These are phyloP conservation scores for Dendrobium chrysotoxum DNA, from an alignment of 106 monocot genomes.

Conservation along the genomic window DNA sequence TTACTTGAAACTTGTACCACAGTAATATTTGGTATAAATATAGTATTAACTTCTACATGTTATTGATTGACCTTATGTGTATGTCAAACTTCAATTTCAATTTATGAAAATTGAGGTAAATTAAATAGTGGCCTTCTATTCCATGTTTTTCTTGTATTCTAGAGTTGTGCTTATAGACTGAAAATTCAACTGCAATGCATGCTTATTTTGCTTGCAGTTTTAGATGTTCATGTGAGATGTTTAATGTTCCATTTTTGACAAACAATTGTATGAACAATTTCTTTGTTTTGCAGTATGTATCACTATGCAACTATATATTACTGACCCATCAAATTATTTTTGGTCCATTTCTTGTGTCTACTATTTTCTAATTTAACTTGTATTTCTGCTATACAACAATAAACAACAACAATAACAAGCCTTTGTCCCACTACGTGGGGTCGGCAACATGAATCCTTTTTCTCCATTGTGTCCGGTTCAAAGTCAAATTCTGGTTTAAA, in stretches of 20 bases:
- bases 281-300: not conserved
- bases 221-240: not conserved
- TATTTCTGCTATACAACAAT: not conserved
- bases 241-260: not conserved
- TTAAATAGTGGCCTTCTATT: not conserved
- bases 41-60: not conserved
- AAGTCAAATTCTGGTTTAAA: too few species aligned
- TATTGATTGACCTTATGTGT: not conserved
- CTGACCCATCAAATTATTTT: not conserved
- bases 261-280: not conserved
- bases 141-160: too few species aligned
- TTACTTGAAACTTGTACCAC: not conserved
- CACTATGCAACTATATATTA: too few species aligned
- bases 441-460: too few species aligned
- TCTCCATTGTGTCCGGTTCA: too few species aligned
- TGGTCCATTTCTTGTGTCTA: not conserved
- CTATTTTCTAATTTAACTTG: too few species aligned
- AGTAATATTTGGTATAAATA: not conserved
- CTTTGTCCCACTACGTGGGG: too few species aligned
- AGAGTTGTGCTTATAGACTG: not conserved
- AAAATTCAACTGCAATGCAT: not conserved
- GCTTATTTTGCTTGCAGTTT: not conserved
- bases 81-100: not conserved
- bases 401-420: too few species aligned
- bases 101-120: not conserved